Base-by-base conservation (phyloP, 306 rosid species). In the Senna siamea region DNA sequence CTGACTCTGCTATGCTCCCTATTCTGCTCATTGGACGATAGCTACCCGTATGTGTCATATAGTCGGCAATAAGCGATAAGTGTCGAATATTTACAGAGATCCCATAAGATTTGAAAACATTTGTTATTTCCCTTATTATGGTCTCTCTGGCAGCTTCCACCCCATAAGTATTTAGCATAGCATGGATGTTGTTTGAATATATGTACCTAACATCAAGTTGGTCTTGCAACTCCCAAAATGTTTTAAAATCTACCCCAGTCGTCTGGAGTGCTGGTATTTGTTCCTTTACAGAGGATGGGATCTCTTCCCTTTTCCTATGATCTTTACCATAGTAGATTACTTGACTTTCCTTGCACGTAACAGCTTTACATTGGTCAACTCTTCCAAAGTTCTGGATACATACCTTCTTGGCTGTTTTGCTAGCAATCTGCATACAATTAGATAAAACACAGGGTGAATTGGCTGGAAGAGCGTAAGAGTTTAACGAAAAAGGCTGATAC, bases 101-200 rank as follows among this genome's bases (percentile, higher is more conserved):
- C 11, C 96, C 93, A 18, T 92, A 92, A 32, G 96, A 89, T 62
- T 82, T 92, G 87, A 89, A 94, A 63, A 92, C 97, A 20, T 89
- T 86, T 34, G 74, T 85, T 5, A 94, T 63, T 84, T 94, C 99
- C 78, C 94, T 81, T 46, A 94, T 94, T 76, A 89, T 87, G 48
- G 92, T 88, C 66, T 76, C 99, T 85, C 94, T 87, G 60, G 93
- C 99, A 2, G 95, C 95, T 83, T 94, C 97, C 77, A 94, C 93
- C 72, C 99, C 97, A 1, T 88, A 94, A 0, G 95, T 74, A 2
- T 23, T 65, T 28, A 89, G 88, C 88, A 94, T 85, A 9, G 89
- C 90, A 78, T 85, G 84, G 22, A 94, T 82, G 68, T 79, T 76
- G 69, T 92, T 94, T 68, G 98, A 85, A 76, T 91, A 94, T 43